Percentiles rank a stretch among this genome's conserved stretches.
These are phyloP conservation scores for Angomonas ambiguus DNA, from an alignment of 208 protist genomes.

Conservation along the genomic window DNA sequence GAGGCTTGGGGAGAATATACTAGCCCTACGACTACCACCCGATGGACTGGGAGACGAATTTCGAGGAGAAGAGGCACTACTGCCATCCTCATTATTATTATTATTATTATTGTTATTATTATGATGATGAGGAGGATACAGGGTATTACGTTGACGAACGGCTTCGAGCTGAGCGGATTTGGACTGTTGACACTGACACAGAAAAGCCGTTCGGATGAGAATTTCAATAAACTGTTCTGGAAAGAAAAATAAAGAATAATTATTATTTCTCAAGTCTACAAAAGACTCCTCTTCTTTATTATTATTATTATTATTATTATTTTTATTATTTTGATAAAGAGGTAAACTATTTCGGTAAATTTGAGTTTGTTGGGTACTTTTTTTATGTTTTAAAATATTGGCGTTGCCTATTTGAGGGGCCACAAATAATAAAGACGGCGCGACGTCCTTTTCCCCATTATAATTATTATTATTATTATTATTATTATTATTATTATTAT, in stretches of 20 bases:
- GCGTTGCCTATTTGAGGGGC: not conserved
- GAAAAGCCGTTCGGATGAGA: not conserved
- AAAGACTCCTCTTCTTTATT: not conserved
- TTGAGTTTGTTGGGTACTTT: not conserved
- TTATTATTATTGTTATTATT: constrained; percentile 2
- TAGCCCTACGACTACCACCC: no score
- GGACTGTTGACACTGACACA: not conserved
- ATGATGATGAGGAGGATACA: not conserved
- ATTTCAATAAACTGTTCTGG: not conserved
- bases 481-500: constrained; percentile 1
- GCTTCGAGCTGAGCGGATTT: no score
- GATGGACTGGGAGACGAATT: no score
- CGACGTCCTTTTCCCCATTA: no score
- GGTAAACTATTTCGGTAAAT: not conserved
- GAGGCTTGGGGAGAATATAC: no score
- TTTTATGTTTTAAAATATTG: not conserved
- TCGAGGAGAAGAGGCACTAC: not conserved
- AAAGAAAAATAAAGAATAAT: not conserved
- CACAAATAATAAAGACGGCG: no score
- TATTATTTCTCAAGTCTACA: not conserved
- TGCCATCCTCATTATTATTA: not conserved
- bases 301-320: constrained; percentile 1
- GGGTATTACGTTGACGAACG: no score
- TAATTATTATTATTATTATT: not conserved
- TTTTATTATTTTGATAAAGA: not conserved